These are phyloP conservation scores for Hypoxylon sp. DNA, from an alignment of 2,329 filamentous ascomycete species.

Conservation along the genomic window DNA sequence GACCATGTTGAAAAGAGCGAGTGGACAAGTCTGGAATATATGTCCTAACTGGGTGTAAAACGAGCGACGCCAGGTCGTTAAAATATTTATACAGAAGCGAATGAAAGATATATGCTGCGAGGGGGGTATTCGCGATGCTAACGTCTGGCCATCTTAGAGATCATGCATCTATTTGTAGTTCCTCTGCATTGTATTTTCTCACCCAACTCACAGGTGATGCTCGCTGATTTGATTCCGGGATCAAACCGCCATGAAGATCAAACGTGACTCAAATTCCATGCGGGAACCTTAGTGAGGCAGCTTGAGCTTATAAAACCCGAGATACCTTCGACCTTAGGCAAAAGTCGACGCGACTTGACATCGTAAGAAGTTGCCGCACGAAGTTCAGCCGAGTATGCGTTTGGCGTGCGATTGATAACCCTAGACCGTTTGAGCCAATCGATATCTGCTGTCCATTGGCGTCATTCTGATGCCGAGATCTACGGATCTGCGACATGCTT, in stretches of 20 bases:
- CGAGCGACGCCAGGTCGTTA: slow-evolving; percentile 41
- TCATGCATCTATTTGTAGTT: slow-evolving; percentile 38
- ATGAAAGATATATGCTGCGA: slow-evolving; percentile 7
- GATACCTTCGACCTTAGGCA: not conserved
- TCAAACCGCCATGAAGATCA: slow-evolving; percentile 40
- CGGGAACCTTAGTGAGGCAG: slow-evolving; percentile 3
- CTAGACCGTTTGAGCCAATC: slow-evolving; percentile 32
- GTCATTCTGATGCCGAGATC: slow-evolving; percentile 24
- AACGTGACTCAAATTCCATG: slow-evolving; percentile 30
- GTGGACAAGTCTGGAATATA: slow-evolving; percentile 8
- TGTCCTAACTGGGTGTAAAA: slow-evolving; percentile 15
- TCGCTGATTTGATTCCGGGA: slow-evolving; percentile 12
- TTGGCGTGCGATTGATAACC: slow-evolving; percentile 39
- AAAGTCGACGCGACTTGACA: slow-evolving; percentile 27
- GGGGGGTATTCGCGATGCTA: slow-evolving; percentile 14
- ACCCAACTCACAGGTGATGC: slow-evolving; percentile 20
- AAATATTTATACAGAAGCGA: slow-evolving; percentile 25
- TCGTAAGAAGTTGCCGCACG: slow-evolving; percentile 9
- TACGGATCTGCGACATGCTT: slow-evolving; percentile 37
- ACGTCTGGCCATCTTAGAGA: slow-evolving; percentile 1
- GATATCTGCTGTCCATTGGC: slow-evolving; percentile 3
- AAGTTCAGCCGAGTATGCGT: slow-evolving; percentile 13
- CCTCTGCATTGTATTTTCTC: not conserved
- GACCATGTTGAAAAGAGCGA: slow-evolving; percentile 54
- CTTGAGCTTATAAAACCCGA: not conserved